Evolutionary conservation across 2,329 filamentous ascomycete genomes (phyloP).

Genomic region (Penicillium olsonii): DNA sequence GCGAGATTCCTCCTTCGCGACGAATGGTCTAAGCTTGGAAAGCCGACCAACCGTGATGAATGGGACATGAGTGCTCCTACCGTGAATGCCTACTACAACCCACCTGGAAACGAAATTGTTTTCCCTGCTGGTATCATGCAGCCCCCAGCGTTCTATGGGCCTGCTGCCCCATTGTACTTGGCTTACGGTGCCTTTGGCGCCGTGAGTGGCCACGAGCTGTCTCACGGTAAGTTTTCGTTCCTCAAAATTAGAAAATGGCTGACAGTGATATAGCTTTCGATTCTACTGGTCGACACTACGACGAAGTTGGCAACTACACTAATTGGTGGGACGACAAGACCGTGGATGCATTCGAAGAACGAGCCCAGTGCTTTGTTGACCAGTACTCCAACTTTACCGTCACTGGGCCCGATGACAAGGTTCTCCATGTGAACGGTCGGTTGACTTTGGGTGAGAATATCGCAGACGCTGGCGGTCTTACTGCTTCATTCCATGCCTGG

Average conservation of each 20-base stretch:
- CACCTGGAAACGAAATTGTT: conserved; percentile 66
- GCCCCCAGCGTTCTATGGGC: conserved; percentile 64
- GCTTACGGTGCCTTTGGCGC: conserved; percentile 70
- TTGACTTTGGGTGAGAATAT: conserved; percentile 71
- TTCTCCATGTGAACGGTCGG: conserved; percentile 63
- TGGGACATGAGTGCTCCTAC: conserved; percentile 64
- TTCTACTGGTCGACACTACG: conserved; percentile 64
- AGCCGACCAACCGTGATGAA: conserved; percentile 60
- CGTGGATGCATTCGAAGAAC: conserved; percentile 58
- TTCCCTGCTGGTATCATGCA: conserved; percentile 72
- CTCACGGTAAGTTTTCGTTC: conserved; percentile 50
- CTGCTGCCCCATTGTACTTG: conserved; percentile 62
- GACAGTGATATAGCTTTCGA: conserved; percentile 57
- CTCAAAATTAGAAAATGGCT: neutral
- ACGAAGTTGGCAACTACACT: conserved; percentile 64
- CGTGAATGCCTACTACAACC: conserved; percentile 69
- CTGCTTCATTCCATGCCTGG: conserved; percentile 66
- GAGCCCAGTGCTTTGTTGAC: conserved; percentile 66
- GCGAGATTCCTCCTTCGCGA: conserved; percentile 50
- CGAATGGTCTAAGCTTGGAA: conserved; percentile 60
- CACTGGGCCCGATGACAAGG: conserved; percentile 56
- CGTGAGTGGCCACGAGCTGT: conserved; percentile 68
- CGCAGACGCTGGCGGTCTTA: conserved; percentile 68
- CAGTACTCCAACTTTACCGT: conserved; percentile 66
- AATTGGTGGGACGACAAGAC: conserved; percentile 68